Conservation (phyloP, 768 basidiomycete species). For the Lactifluus piperatus region DNA sequence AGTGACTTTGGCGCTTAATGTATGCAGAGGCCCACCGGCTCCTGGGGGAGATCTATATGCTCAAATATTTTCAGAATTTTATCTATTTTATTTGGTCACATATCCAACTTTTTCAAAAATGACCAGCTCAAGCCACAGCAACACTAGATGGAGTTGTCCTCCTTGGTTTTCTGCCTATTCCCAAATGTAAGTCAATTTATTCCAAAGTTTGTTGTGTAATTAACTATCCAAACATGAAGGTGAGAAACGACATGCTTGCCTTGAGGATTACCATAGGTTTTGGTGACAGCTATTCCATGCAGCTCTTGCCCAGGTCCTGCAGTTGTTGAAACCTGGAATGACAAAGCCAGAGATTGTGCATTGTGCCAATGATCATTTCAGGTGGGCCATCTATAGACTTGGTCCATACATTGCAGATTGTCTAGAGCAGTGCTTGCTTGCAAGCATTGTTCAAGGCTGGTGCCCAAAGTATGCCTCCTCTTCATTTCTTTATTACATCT, state of each 20-base stretch:
- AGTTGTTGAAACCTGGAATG: conserved; percentile 16
- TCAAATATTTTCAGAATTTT: too few relatives aligned
- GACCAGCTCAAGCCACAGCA: too few relatives aligned
- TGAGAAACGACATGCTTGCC: too few relatives aligned
- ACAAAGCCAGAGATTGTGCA: conserved; percentile 1
- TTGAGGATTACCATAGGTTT: conserved; percentile 17
- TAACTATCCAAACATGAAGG: background rate
- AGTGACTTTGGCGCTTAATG: too few relatives aligned
- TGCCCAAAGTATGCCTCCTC: conserved; percentile 22
- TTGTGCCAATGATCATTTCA: conserved; percentile 31
- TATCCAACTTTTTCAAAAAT: too few relatives aligned
- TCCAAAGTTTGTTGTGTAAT: background rate
- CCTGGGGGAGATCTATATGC: too few relatives aligned
- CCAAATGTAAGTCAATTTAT: conserved; percentile 22
- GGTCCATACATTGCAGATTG: conserved; percentile 34
- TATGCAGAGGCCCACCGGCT: too few relatives aligned
- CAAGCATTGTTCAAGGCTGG: conserved; percentile 25
- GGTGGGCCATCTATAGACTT: conserved; percentile 25
- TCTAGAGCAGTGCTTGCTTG: conserved; percentile 30
- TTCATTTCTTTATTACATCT: too few relatives aligned
- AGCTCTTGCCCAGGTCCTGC: background rate
- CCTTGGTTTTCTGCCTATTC: conserved; percentile 26
- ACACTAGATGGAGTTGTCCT: conserved; percentile 28
- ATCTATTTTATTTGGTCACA: too few relatives aligned
- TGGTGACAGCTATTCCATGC: conserved; percentile 19